These are phyloP conservation scores for Phytophthora foliorum DNA, from an alignment of 352 stramenopile species.

Conservation along the genomic window DNA sequence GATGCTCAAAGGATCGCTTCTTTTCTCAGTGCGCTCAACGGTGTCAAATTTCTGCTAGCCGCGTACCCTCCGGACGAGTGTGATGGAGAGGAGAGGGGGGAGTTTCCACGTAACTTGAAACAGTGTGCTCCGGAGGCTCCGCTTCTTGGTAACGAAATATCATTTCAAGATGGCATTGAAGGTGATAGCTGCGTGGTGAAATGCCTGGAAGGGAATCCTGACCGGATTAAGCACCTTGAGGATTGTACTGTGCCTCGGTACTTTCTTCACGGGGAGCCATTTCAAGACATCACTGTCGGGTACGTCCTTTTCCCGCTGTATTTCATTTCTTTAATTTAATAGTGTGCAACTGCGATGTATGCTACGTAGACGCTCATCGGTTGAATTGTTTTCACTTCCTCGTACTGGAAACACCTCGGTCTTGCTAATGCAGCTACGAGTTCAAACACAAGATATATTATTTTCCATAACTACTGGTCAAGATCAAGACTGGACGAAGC, in stretches of 20 bases:
- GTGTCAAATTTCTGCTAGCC: constrained; percentile 66
- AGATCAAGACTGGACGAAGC: constrained; percentile 44
- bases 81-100: constrained; percentile 13
- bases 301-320: constrained; percentile 31
- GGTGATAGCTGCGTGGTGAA: constrained; percentile 46
- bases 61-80: constrained; percentile 39
- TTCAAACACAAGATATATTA: constrained; percentile 56
- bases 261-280: constrained; percentile 43
- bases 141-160: constrained; percentile 41
- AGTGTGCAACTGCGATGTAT: neutral
- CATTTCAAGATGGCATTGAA: constrained; percentile 14
- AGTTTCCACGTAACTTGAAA: constrained; percentile 59
- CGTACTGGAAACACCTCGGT: neutral
- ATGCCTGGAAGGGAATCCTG: constrained; percentile 41
- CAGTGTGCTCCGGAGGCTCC: constrained; percentile 61
- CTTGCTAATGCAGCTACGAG: constrained; percentile 42
- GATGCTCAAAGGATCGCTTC: constrained; percentile 59
- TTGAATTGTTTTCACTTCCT: constrained; percentile 29
- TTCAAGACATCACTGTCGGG: constrained; percentile 56
- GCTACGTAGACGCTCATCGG: constrained; percentile 28
- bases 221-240: constrained; percentile 60
- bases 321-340: neutral
- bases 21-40: constrained; percentile 78
- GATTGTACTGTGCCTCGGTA: constrained; percentile 66
- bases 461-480: constrained; percentile 39